Evolutionary conservation across 1,284 basidiomycete species (phyloP).

Genomic region (Malassezia nana): DNA sequence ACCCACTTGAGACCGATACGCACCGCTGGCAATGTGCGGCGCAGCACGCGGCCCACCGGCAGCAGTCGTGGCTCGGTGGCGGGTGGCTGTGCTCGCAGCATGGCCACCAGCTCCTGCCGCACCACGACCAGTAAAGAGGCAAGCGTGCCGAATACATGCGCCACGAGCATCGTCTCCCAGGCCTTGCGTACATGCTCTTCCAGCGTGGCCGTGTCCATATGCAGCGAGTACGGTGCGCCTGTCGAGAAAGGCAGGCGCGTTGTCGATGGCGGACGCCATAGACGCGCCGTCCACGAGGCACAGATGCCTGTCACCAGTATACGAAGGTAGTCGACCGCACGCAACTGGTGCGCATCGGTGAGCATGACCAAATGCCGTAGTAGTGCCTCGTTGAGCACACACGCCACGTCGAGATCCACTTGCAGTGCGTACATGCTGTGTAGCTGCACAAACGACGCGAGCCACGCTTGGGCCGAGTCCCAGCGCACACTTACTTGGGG

Average conservation of each 20-base stretch:
- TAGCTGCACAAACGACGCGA: slow-evolving; percentile 26
- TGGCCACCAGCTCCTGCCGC: slow-evolving; percentile 52
- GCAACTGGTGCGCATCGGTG: slow-evolving; percentile 22
- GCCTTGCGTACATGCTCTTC: slow-evolving; percentile 2
- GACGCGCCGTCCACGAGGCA: slow-evolving; percentile 26
- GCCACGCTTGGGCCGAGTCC: slow-evolving; percentile 19
- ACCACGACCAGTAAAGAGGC: slow-evolving; percentile 61
- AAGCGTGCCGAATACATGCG: slow-evolving; percentile 65
- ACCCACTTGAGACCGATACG: slow-evolving; percentile 85
- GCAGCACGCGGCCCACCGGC: slow-evolving; percentile 57
- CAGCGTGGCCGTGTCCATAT: neutral
- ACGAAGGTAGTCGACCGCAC: slow-evolving; percentile 35
- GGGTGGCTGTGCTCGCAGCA: slow-evolving; percentile 21
- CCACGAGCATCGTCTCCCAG: slow-evolving; percentile 61
- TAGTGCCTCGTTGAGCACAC: slow-evolving; percentile 26
- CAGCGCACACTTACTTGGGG: slow-evolving; percentile 8
- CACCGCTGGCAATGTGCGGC: slow-evolving; percentile 73
- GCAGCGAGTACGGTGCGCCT: slow-evolving; percentile 52
- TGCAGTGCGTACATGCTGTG: slow-evolving; percentile 35
- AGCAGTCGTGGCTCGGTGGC: slow-evolving; percentile 63
- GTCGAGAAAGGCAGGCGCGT: slow-evolving; percentile 50
- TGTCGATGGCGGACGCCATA: slow-evolving; percentile 17
- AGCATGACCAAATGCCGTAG: slow-evolving; percentile 24
- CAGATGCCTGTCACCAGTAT: slow-evolving; percentile 33
- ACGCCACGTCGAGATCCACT: slow-evolving; percentile 23